These are phyloP conservation scores for Peribolospora kevripleyi DNA, from an alignment of 768 basidiomycete genomes.

Conservation along the genomic window DNA sequence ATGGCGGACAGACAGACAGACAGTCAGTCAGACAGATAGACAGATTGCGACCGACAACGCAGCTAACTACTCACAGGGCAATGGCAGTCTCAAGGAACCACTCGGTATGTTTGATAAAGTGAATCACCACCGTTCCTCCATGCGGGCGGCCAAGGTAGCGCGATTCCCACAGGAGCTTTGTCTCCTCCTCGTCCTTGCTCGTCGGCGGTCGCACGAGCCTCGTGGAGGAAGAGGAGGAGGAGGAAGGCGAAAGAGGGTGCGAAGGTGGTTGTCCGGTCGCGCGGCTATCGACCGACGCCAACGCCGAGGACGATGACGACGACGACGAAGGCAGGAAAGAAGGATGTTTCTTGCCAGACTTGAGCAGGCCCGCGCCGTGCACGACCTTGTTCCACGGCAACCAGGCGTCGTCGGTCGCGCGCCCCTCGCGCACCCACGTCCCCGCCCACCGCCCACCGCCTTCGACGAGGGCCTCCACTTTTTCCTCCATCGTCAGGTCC, in stretches of 20 bases:
- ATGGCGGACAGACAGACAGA: not conserved
- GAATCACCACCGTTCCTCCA: constrained; percentile 83
- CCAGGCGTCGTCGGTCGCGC: not conserved
- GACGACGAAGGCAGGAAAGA: not conserved
- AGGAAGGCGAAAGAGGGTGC: not conserved
- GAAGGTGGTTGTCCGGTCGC: not conserved
- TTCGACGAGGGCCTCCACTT: constrained; percentile 78
- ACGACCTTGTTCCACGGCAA: too few relatives aligned
- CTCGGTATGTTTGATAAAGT: constrained; percentile 89
- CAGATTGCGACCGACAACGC: not conserved
- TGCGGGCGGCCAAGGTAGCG: constrained; percentile 14
- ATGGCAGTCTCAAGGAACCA: constrained; percentile 90
- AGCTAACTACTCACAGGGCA: constrained; percentile 36
- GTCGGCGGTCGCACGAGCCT: constrained; percentile 10
- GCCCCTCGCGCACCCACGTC: constrained; percentile 5
- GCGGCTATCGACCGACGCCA: not conserved
- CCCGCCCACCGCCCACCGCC: constrained; percentile 24
- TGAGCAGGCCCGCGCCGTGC: too few relatives aligned
- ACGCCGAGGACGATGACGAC: constrained; percentile 1
- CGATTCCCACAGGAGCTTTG: constrained; percentile 7
- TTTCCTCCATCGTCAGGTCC: constrained; percentile 39
- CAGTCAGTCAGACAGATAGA: not conserved
- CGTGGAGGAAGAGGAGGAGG: not conserved
- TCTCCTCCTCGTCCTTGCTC: constrained; percentile 10
- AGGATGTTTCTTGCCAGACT: not conserved